Evolutionary conservation across 2,329 filamentous ascomycete genomes (phyloP), one percentile per base, ranked within the genome.

Genomic region (Cercospora sesami): DNA sequence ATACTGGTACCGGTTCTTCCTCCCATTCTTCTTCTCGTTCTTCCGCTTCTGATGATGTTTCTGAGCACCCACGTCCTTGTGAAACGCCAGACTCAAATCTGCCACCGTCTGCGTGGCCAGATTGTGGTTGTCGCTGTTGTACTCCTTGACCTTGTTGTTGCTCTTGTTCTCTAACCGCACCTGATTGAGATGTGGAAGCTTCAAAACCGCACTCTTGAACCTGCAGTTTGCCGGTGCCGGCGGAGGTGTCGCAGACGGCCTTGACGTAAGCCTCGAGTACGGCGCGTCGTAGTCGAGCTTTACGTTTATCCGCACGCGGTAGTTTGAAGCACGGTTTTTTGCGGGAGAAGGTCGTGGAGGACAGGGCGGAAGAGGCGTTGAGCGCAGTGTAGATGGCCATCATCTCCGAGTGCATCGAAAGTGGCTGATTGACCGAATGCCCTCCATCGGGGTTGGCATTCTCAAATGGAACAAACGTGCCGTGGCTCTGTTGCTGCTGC

Each of bases 321-420:
- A 84, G 78, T 81, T 81, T 82, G 77, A 81, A 81, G 79, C 75
- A 80, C 79, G 82, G 81, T 83, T 85, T 85, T 80, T 84, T 71
- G 73, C 76, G 80, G 63, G 78, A 83, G 77, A 80, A 77, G 57
- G 79, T 76, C 66, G 73, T 81, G 71, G 79, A 80, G 61, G 81
- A 80, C 74, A 81, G 72, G 59, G 79, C 80, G 71, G 78, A 81
- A 62, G 81, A 83, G 62, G 81, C 78, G 48, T 80, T 77, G 63
- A 85, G 80, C 53, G 83, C 83, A 30, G 81, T 82, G 72, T 83
- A 81, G 73, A 86, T 84, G 30, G 84, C 84, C 83, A 85, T 85
- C 83, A 86, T 86, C 79, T 86, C 84, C 4, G 82, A 82, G 72
- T 86, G 84, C 82, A 86, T 85, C 16, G 80, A 83, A 18, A 86